phyloP scores from a whole-genome alignment of 2,329 filamentous ascomycete genomes.

The Periglandula ipomoeae region DNA sequence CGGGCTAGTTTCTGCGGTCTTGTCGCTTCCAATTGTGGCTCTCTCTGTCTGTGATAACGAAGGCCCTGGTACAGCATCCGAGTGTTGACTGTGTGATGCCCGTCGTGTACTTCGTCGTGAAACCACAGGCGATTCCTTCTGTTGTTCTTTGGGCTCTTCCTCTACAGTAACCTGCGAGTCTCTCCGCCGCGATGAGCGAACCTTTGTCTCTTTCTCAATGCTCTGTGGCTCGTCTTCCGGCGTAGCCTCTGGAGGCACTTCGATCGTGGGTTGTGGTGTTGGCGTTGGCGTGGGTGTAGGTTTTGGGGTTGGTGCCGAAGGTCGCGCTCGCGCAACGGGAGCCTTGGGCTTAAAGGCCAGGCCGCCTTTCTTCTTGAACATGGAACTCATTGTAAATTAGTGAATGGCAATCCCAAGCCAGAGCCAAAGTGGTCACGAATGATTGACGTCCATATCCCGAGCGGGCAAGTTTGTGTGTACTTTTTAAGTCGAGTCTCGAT shows the following conservation, averaged over 20 bases:
- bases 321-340: conserved; percentile 36
- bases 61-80: not conserved
- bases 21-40: not conserved
- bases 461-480: not conserved
- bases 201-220: not conserved
- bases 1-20: not conserved
- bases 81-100: conserved; percentile 5
- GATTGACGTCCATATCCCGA: not conserved
- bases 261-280: conserved; percentile 5
- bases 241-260: not conserved
- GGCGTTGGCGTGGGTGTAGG: conserved; percentile 1
- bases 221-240: not conserved
- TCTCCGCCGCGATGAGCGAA: not conserved
- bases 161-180: not conserved
- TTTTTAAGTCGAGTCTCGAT: too few species aligned
- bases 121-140: conserved; percentile 1
- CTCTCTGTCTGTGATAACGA: not conserved
- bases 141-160: not conserved
- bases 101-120: conserved; percentile 3
- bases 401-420: not conserved
- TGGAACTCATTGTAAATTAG: conserved; percentile 46
- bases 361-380: conserved; percentile 57
- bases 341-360: conserved; percentile 63
- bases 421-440: not conserved
- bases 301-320: conserved; percentile 7